Percentiles rank a stretch among this genome's conserved stretches.
Evolutionary conservation across 306 rosid species (phyloP).

Genomic region (Inga leiocalycina): DNA sequence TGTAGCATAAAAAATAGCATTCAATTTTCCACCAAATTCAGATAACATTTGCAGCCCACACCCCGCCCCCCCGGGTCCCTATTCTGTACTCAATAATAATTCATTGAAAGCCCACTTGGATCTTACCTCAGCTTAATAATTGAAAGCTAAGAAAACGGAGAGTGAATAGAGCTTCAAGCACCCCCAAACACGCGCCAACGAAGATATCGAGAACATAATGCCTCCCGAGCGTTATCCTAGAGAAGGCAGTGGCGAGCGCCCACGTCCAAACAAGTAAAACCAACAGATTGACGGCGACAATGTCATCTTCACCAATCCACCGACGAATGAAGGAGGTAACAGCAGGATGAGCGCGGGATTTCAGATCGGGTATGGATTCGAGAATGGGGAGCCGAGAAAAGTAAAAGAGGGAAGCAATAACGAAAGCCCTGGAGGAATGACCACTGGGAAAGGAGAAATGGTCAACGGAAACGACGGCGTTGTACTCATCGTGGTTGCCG

Average conservation of each 20-base stretch:
- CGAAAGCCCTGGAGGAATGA: slow-evolving; percentile 73
- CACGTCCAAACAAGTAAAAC: slow-evolving; percentile 48
- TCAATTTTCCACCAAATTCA: neutral
- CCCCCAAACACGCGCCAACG: slow-evolving; percentile 59
- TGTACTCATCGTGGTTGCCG: slow-evolving; percentile 48
- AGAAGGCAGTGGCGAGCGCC: slow-evolving; percentile 55
- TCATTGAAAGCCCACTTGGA: neutral
- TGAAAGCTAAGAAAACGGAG: slow-evolving; percentile 47
- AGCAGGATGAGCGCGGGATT: slow-evolving; percentile 21
- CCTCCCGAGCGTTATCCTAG: slow-evolving; percentile 74
- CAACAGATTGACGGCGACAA: slow-evolving; percentile 26
- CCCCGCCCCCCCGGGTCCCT: neutral
- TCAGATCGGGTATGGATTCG: slow-evolving; percentile 25
- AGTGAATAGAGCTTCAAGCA: slow-evolving; percentile 61
- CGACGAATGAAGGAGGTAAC: slow-evolving; percentile 14
- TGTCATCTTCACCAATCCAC: slow-evolving; percentile 37
- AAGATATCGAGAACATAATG: slow-evolving; percentile 52
- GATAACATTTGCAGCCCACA: neutral
- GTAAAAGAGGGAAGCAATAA: slow-evolving; percentile 61
- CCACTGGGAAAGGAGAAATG: slow-evolving; percentile 80
- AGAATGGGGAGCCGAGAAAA: slow-evolving; percentile 37
- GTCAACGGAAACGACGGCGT: slow-evolving; percentile 62
- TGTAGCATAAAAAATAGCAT: neutral
- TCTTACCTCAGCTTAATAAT: slow-evolving; percentile 43
- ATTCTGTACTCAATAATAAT: neutral